A percentile compares a stretch with the other conserved stretches of the same genome.
These are phyloP conservation scores for Boletellus ananas DNA, from an alignment of 768 basidiomycete species.

Conservation along the genomic window DNA sequence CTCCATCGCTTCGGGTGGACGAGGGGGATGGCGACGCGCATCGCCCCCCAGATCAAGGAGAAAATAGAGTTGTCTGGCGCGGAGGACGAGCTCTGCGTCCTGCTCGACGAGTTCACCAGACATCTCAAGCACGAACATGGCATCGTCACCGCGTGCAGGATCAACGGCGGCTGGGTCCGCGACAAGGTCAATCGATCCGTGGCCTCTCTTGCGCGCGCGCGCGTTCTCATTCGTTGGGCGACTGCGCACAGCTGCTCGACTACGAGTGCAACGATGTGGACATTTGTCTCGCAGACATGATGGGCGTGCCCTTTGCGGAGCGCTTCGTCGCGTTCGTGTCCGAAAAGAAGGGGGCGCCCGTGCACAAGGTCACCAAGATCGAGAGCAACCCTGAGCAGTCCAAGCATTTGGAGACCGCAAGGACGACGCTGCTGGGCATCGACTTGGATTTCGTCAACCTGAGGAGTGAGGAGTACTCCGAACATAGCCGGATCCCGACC, in stretches of 20 bases:
- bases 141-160: slow-evolving; percentile 67
- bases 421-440: slow-evolving; percentile 70
- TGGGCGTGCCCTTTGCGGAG: slow-evolving; percentile 86
- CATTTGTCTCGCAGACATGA: slow-evolving; percentile 83
- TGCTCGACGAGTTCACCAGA: slow-evolving; percentile 77
- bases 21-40: slow-evolving; percentile 32
- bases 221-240: slow-evolving; percentile 10
- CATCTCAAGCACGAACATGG: slow-evolving; percentile 50
- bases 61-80: slow-evolving; percentile 57
- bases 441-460: slow-evolving; percentile 95
- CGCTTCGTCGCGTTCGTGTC: slow-evolving; percentile 60
- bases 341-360: slow-evolving; percentile 27
- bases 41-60: slow-evolving; percentile 29
- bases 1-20: not conserved
- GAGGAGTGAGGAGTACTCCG: slow-evolving; percentile 87
- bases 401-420: slow-evolving; percentile 96
- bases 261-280: slow-evolving; percentile 88
- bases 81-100: slow-evolving; percentile 66
- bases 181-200: slow-evolving; percentile 72
- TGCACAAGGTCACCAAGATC: slow-evolving; percentile 69
- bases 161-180: slow-evolving; percentile 98
- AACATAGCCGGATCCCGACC: slow-evolving; percentile 84
- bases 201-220: slow-evolving; percentile 4
- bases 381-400: slow-evolving; percentile 95
- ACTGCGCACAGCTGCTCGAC: slow-evolving; percentile 61